Percentiles rank a stretch among this genome's conserved stretches.
These are phyloP conservation scores for Xylariales sp. DNA, from an alignment of 2,329 filamentous ascomycete genomes.

Conservation along the genomic window DNA sequence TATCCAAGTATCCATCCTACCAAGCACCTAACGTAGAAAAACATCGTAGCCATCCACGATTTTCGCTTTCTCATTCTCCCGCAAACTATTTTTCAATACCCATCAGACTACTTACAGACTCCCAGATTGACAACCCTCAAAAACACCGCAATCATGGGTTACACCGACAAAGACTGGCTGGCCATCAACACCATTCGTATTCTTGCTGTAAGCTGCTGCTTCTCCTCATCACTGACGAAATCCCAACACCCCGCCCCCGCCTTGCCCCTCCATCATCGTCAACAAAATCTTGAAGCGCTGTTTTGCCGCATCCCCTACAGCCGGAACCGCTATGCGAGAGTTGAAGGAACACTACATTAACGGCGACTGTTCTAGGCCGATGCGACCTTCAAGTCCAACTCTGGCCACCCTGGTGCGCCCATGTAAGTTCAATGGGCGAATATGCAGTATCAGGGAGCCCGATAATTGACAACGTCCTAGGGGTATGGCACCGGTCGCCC, in stretches of 20 bases:
- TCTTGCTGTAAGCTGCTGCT: constrained; percentile 66
- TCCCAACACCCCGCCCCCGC: constrained; percentile 23
- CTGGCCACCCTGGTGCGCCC: constrained; percentile 95
- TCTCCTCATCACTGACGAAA: constrained; percentile 16
- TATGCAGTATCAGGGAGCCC: constrained; percentile 6
- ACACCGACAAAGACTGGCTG: constrained; percentile 79
- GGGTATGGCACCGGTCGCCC: constrained; percentile 88
- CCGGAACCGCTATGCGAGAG: too few species aligned
- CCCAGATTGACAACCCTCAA: constrained; percentile 21
- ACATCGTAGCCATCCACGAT: not conserved
- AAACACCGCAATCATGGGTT: constrained; percentile 69
- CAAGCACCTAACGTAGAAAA: too few species aligned
- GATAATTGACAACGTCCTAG: constrained; percentile 30
- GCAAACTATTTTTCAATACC: not conserved
- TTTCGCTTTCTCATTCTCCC: not conserved
- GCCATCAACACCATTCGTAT: constrained; percentile 98
- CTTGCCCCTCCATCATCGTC: constrained; percentile 29
- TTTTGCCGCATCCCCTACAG: too few species aligned
- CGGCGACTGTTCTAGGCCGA: constrained; percentile 65
- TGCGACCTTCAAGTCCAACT: constrained; percentile 95
- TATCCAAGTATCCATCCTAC: too few species aligned
- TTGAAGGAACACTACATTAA: constrained; percentile 6
- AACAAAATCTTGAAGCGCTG: constrained; percentile 11
- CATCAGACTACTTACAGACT: not conserved
- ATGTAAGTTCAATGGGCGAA: constrained; percentile 57